A percentile compares a stretch with the other conserved stretches of the same genome.
Evolutionary conservation across 2,329 filamentous ascomycete species (phyloP).

Genomic region (Colletotrichum sojae): DNA sequence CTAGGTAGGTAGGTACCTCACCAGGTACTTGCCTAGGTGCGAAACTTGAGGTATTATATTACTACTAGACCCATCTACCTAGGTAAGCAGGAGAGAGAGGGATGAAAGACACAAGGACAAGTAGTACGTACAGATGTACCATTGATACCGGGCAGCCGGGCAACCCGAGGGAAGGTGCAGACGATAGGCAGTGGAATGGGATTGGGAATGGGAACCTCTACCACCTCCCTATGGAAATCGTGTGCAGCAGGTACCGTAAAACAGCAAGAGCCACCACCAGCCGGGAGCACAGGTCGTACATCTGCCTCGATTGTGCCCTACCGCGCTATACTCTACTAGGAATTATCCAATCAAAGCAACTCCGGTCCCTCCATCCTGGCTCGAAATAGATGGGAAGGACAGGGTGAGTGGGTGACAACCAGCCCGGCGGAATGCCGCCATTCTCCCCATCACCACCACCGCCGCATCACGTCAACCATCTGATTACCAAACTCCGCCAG

Average conservation of each 20-base stretch:
- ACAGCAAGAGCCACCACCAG: not conserved
- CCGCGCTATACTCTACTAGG: not conserved
- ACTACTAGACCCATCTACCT: not conserved
- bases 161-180: not conserved
- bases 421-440: slow-evolving; percentile 3
- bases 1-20: not conserved
- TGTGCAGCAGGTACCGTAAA: slow-evolving; percentile 33
- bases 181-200: not conserved
- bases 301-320: slow-evolving; percentile 15
- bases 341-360: not conserved
- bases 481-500: slow-evolving; percentile 9
- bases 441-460: not conserved
- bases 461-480: not conserved
- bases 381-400: not conserved
- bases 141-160: too few relatives aligned
- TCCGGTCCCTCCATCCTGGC: too few relatives aligned
- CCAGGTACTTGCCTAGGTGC: not conserved
- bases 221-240: not conserved
- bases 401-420: not conserved
- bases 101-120: too few relatives aligned
- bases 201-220: not conserved
- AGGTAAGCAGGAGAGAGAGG: not conserved
- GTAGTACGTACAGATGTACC: too few relatives aligned
- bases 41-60: not conserved
- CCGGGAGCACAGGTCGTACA: slow-evolving; percentile 23